phyloP scores from a whole-genome alignment of 805 yeast species.

The Zygoascus tannicola region DNA sequence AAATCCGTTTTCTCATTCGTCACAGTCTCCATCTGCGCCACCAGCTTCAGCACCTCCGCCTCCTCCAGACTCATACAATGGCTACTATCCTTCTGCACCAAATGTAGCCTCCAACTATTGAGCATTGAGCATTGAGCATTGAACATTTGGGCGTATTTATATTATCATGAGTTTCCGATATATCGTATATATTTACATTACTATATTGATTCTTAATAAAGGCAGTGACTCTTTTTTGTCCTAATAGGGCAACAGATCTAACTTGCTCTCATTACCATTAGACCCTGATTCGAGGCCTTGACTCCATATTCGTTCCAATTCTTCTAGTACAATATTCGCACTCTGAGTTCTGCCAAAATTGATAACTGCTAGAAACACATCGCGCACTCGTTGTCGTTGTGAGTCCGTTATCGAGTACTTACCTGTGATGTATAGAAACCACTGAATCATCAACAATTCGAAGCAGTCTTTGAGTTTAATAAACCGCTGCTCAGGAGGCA shows the following conservation, averaged over 20 bases:
- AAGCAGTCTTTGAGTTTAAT: background rate
- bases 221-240: background rate
- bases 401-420: background rate
- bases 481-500: constrained; percentile 3
- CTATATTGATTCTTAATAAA: background rate
- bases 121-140: background rate
- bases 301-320: constrained; percentile 2
- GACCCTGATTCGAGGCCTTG: background rate
- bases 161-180: background rate
- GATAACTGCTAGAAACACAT: background rate
- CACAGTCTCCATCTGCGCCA: too few relatives aligned
- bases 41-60: too few relatives aligned
- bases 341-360: constrained; percentile 4
- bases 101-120: background rate
- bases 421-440: background rate
- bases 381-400: background rate
- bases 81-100: constrained; percentile 1
- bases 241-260: background rate
- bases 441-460: background rate
- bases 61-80: constrained; percentile 1
- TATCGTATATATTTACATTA: background rate
- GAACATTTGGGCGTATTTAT: background rate
- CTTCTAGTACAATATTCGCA: background rate
- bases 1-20: too few relatives aligned
- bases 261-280: background rate